Base-by-base conservation (phyloP, 768 basidiomycete species). In the Lentinula aciculospora region DNA sequence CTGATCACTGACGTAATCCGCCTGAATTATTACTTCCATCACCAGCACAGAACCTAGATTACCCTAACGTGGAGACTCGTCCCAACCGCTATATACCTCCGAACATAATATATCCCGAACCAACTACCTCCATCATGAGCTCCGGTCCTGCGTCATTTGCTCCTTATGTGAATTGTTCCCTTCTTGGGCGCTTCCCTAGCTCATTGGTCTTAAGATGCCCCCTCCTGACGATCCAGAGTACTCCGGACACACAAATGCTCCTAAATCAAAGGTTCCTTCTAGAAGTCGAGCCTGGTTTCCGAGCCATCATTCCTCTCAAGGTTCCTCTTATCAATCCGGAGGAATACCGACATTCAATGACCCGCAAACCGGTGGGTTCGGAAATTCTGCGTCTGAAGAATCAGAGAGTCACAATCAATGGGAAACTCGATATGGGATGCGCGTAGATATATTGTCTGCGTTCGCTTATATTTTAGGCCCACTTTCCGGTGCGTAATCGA, bases 381-480 rank as follows among this genome's bases (percentile, higher is more conserved):
- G 54, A 5, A 46, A 56, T 28, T 71, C 66, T 21, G 68, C 72
- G 5, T 63, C 61, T 34, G 76, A 76, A n/a, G 77, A 76, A 23
- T 70, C 68, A 13, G 75, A 78, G 36, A 68, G 71, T 37, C 72
- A 70, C 29, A 87, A 82, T 61, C 79, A 77, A 60, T 90, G 88
- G 89, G 85, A 87, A 74, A 89, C 87, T 13, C 74, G 83, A 27
- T 80, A 81, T 63, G 82, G 83, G 12, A 73, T 81, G 74, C 78
- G 88, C 61, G 81, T 90, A 12, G 86, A 92, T 67, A 50, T 86
- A 23, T 71, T 86, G 56, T 82, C 87, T 15, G 84, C 85, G 4
- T 73, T 76, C 49, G 79, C 83, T 3, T 91, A 91, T 67, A 34
- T 89, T 0, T 69, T 88, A 0, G 89, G 89, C 6, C 90, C 87